phyloP scores from a whole-genome alignment of 306 rosid genomes.

The Astragalus membranaceus region DNA sequence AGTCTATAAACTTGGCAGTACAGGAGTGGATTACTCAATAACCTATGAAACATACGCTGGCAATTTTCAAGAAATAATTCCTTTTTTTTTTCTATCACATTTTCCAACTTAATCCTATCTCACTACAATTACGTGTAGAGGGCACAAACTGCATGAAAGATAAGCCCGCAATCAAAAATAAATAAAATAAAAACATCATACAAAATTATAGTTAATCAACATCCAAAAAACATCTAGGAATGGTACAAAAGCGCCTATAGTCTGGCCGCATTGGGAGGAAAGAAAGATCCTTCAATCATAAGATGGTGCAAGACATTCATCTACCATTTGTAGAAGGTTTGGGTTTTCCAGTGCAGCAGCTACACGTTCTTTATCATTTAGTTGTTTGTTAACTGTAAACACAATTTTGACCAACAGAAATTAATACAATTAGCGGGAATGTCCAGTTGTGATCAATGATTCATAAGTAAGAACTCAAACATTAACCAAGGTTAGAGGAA shows the following conservation, averaged over 20 bases:
- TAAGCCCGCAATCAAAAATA: not conserved
- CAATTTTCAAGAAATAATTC: not conserved
- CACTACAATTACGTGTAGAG: not conserved
- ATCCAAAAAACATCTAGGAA: not conserved
- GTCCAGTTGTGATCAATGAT: too few species aligned
- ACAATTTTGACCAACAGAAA: too few species aligned
- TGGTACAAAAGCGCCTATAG: not conserved
- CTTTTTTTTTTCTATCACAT: not conserved
- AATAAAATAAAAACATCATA: conserved; percentile 7
- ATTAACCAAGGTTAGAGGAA: not conserved
- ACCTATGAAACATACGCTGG: conserved; percentile 1
- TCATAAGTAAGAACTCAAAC: not conserved
- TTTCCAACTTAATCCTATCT: conserved; percentile 13
- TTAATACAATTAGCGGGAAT: too few species aligned
- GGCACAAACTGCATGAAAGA: conserved; percentile 16
- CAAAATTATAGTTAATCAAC: not conserved
- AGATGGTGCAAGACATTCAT: conserved; percentile 89
- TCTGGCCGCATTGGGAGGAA: conserved; percentile 5
- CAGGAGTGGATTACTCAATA: not conserved
- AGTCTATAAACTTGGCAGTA: not conserved
- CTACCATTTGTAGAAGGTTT: conserved; percentile 74
- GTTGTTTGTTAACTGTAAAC: conserved; percentile 84
- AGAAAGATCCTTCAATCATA: conserved; percentile 29
- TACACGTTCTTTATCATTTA: conserved; percentile 89
- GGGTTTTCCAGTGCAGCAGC: conserved; percentile 97